phyloP scores from a whole-genome alignment of 345 rosid genomes.

The Sisymbrium irio region DNA sequence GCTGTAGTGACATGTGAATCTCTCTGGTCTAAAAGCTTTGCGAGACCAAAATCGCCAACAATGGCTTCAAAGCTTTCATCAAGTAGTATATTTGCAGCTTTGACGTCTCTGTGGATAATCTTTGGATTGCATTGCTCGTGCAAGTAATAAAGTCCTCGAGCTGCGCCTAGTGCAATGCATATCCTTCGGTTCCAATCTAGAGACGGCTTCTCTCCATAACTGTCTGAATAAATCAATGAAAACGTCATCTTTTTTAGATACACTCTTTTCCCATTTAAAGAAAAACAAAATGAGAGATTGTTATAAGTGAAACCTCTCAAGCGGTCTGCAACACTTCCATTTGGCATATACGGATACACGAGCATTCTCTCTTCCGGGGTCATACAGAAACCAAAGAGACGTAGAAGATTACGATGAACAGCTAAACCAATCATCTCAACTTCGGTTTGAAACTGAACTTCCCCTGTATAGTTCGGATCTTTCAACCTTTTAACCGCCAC shows the following conservation, averaged over 20 bases:
- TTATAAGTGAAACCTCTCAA: constrained; percentile 54
- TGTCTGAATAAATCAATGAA: constrained; percentile 21
- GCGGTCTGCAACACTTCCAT: constrained; percentile 94
- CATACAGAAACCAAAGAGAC: constrained; percentile 91
- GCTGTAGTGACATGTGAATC: constrained; percentile 96
- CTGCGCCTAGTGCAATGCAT: constrained; percentile 68
- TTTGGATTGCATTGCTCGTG: constrained; percentile 96
- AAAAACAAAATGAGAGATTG: background rate
- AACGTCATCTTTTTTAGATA: background rate
- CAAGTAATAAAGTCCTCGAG: constrained; percentile 90
- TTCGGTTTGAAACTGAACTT: constrained; percentile 95
- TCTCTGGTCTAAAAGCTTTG: constrained; percentile 75
- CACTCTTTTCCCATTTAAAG: background rate
- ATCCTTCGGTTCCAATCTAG: constrained; percentile 83
- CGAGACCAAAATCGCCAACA: constrained; percentile 94
- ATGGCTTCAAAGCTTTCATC: constrained; percentile 93
- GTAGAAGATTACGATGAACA: constrained; percentile 81
- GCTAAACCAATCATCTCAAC: constrained; percentile 98
- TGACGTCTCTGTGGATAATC: constrained; percentile 93
- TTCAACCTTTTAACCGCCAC: constrained; percentile 90
- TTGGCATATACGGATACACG: constrained; percentile 94
- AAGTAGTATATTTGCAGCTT: constrained; percentile 91
- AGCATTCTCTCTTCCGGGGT: constrained; percentile 79
- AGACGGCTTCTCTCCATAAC: constrained; percentile 57
- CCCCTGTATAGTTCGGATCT: constrained; percentile 89